Evolutionary conservation across 225 moss, liverwort and hornwort species (phyloP).

Genomic region (Thuidium tamariscinum): DNA sequence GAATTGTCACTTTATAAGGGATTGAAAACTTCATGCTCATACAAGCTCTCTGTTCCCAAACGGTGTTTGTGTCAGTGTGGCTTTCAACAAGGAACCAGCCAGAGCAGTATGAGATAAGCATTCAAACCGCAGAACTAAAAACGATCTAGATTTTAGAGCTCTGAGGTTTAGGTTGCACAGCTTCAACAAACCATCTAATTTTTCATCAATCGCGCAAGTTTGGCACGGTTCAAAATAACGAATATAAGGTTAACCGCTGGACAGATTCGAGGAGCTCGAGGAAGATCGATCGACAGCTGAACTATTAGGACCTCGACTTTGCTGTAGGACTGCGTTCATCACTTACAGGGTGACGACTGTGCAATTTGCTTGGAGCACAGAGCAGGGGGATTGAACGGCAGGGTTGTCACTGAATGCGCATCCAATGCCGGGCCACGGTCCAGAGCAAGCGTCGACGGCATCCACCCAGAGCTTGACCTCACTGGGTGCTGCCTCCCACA

Average conservation of each 20-base stretch:
- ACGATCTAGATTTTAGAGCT: background rate
- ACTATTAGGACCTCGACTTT: background rate
- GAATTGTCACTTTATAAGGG: background rate
- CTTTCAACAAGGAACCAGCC: background rate
- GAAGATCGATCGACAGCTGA: background rate
- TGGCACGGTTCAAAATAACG: background rate
- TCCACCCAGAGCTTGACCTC: conserved; percentile 24
- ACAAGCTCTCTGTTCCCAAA: background rate
- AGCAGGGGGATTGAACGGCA: conserved; percentile 11
- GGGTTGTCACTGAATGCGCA: conserved; percentile 9
- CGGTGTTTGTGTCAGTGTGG: background rate
- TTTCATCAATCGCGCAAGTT: background rate
- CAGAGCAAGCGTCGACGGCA: conserved; percentile 32
- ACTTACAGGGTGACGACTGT: conserved; percentile 31
- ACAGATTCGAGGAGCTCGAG: background rate
- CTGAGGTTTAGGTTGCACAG: background rate
- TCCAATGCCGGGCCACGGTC: conserved; percentile 30
- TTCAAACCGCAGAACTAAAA: background rate
- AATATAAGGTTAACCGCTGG: background rate
- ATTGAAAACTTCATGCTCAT: background rate
- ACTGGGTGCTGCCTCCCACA: conserved; percentile 26
- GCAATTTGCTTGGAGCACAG: conserved; percentile 19
- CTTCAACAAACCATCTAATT: background rate
- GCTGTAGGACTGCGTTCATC: background rate
- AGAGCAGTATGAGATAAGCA: background rate